Percentiles rank a stretch among this genome's conserved stretches.
Conservation (phyloP, 768 basidiomycete species). For the Boletus reticuloceps region DNA sequence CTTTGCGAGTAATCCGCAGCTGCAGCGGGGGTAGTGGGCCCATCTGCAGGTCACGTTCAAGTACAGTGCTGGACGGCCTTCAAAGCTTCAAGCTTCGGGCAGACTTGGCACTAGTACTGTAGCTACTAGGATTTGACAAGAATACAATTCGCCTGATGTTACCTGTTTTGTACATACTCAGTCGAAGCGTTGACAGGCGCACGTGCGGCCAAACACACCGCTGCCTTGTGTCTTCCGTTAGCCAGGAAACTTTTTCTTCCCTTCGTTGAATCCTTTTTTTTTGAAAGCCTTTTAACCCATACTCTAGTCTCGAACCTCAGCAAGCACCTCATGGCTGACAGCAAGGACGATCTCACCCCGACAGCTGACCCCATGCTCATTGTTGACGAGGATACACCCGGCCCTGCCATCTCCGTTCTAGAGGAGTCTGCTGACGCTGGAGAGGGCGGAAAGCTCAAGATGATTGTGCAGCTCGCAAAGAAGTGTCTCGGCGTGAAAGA, state of each 20-base stretch:
- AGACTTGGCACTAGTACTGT: no score
- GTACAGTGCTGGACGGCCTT: no score
- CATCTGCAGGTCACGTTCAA: no score
- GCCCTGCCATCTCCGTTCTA: slow-evolving; percentile 62
- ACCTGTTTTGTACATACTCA: slow-evolving; percentile 14
- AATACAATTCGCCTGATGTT: neutral
- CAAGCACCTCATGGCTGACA: slow-evolving; percentile 19
- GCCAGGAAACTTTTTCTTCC: slow-evolving; percentile 2
- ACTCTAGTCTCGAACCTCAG: neutral
- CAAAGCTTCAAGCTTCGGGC: no score
- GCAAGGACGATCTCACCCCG: slow-evolving; percentile 7
- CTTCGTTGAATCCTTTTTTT: neutral
- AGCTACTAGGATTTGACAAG: neutral
- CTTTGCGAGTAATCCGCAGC: no score
- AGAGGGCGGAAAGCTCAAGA: slow-evolving; percentile 91
- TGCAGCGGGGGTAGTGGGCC: no score
- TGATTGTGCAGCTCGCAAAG: slow-evolving; percentile 89
- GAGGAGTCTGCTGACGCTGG: slow-evolving; percentile 70
- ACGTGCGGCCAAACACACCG: slow-evolving; percentile 22
- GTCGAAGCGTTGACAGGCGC: slow-evolving; percentile 9
- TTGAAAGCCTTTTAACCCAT: neutral
- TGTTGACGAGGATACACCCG: slow-evolving; percentile 51
- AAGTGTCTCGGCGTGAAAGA: slow-evolving; percentile 93
- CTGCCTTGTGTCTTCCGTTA: slow-evolving; percentile 8
- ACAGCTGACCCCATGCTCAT: slow-evolving; percentile 4